Evolutionary conservation across 805 yeast species (phyloP), one percentile per base, ranked within the genome.

Genomic region (Candida insectorum): DNA sequence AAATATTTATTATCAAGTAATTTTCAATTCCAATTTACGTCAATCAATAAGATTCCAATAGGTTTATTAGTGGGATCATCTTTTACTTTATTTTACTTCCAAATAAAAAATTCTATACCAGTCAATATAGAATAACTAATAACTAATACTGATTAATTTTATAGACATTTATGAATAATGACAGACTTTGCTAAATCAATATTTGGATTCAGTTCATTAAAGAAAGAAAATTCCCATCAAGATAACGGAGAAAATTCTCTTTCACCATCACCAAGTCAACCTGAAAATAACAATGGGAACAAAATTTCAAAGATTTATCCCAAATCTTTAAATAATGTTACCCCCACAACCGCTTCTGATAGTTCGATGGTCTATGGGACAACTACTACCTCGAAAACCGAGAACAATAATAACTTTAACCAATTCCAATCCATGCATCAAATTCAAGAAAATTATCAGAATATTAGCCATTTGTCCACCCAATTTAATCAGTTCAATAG

Each of bases 361-460:
- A 71, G 71, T 37, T 71, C 81, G 2, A 70, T 77, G 56, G 89
- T 76, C 2, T 73, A 79, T 56, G 89, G 88, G 2, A 81, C 87
- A 4, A 81, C 47, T 37, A 12, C 27, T 15, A 7, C 13, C 5
- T 16, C 16, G 17, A 27, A 17, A 15, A 12, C 30, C 22, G 25
- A 28, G 6, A 4, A n/a, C 11, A 10, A 28, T n/a, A 11, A 16
- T 11, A 28, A 27, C 13, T 30, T 27, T 15, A 30, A 26, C 30
- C 53, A 26, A 30, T 45, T 22, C 27, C 38, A 34, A 17, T 20
- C 28, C 13, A 29, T 34, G 31, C 38, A 34, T 15, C 38, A 21
- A 24, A 34, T 34, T 18, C 38, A 34, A 26, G 37, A 34, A 18
- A 34, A 34, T 22, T 34, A 34, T 18, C 38, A 30, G 26, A 34